Percentiles rank a stretch among this genome's conserved stretches.
phyloP scores from a whole-genome alignment of 768 basidiomycete species.

The Pulveroboletus ravenelii region DNA sequence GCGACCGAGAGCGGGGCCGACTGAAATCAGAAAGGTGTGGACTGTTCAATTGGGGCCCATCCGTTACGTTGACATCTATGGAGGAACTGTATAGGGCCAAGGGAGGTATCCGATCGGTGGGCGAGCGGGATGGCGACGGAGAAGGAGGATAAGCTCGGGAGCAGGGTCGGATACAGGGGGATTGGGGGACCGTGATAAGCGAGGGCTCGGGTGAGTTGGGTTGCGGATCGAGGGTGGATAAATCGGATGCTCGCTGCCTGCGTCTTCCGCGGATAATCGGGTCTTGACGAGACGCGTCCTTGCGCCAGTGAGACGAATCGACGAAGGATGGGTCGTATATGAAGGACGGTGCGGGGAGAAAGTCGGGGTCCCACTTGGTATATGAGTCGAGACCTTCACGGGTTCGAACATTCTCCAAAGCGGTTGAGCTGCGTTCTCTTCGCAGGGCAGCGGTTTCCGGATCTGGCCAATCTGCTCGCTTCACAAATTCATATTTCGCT shows the following conservation, averaged over 20 bases:
- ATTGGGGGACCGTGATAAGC: slow-evolving; percentile 30
- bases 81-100: slow-evolving; percentile 23
- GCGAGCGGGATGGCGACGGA: slow-evolving; percentile 45
- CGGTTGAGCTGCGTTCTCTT: slow-evolving; percentile 62
- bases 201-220: slow-evolving; percentile 25
- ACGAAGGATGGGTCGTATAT: slow-evolving; percentile 41
- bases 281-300: slow-evolving; percentile 44
- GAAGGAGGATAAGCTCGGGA: slow-evolving; percentile 52
- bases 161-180: slow-evolving; percentile 38
- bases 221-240: slow-evolving; percentile 31
- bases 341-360: slow-evolving; percentile 29
- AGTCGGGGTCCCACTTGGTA: slow-evolving; percentile 21
- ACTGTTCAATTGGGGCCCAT: neutral
- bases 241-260: slow-evolving; percentile 50
- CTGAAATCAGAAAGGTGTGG: slow-evolving; percentile 4
- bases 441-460: slow-evolving; percentile 67
- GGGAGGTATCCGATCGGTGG: slow-evolving; percentile 33
- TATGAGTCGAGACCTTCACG: slow-evolving; percentile 38
- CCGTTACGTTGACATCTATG: neutral
- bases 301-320: slow-evolving; percentile 56
- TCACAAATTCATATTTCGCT: slow-evolving; percentile 75
- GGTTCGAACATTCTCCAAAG: slow-evolving; percentile 52
- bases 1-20: slow-evolving; percentile 31
- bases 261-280: slow-evolving; percentile 51
- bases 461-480: slow-evolving; percentile 82